Base-by-base conservation (phyloP, 2,329 filamentous ascomycete species). In the Pseudogymnoascus sp. region DNA sequence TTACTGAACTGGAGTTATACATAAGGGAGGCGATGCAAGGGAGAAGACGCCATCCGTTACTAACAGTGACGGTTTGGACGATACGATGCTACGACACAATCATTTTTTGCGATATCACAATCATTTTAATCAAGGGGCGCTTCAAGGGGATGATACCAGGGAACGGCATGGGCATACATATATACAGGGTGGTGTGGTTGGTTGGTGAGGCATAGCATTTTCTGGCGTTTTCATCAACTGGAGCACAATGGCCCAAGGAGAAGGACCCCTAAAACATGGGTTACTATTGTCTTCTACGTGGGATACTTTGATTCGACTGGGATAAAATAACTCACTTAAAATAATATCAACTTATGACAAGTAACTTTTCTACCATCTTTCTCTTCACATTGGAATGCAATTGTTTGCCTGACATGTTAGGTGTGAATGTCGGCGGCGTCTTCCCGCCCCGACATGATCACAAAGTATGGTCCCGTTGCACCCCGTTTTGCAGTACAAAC, bases 41-140 rank as follows among this genome's bases (percentile, higher is more conserved):
- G 50, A 33, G 50, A 56, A 56, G 50, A 11, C 7, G 29, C 50
- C 50, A 13, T 13, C 5, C 17, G 50, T 33, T 56, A 33, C 9
- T 19, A 19, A 19, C 29, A 33, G 7, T 15, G 17, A 19, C 17
- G 50, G 17, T 33, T 56, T 56, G 50, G 29, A 9, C n/a, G 29
- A 56, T 33, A 56, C 50, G 50, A 56, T 33, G n/a, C 50, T 56
- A 56, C 17, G 50, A 56, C 50, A 56, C 50, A 56, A 33, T 56
- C 29, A 56, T 56, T 56, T 56, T 53, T 56, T 19, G 50, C 50
- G 29, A 56, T 56, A 56, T 56, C 50, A 56, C 50, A 56, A 56
- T 56, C 50, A 56, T 56, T 56, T 56, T 56, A 56, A 56, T 56
- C 50, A 56, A 19, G 17, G 26, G 50, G 50, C 50, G 50, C 50